Evolutionary conservation across 2,329 filamentous ascomycete genomes (phyloP).

Genomic region (Botrytis cinerea): DNA sequence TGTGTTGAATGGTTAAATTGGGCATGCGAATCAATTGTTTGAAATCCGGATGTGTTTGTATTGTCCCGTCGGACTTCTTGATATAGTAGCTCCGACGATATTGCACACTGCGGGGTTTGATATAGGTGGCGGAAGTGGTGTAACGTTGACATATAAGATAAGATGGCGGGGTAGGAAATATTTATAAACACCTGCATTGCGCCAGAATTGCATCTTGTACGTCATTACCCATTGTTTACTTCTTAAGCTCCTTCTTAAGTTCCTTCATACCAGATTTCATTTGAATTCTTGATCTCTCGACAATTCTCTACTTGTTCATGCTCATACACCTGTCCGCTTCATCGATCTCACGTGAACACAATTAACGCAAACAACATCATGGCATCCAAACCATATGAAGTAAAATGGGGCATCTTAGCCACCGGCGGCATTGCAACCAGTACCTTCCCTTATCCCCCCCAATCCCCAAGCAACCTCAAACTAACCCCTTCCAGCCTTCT

Average conservation of each 20-base stretch:
- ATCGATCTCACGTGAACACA: not conserved
- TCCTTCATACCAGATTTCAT: not conserved
- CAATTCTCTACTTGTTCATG: not conserved
- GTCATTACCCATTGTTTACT: not conserved
- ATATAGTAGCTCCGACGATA: not conserved
- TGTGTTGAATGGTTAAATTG: not conserved
- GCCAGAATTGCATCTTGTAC: not conserved
- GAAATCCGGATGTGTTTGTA: not conserved
- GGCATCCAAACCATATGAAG: constrained; percentile 36
- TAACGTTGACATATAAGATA: not conserved
- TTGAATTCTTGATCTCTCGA: not conserved
- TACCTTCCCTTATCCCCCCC: constrained; percentile 16
- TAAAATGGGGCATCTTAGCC: constrained; percentile 43
- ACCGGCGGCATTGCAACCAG: constrained; percentile 44
- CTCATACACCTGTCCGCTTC: not conserved
- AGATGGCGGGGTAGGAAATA: constrained; percentile 7
- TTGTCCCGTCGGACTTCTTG: not conserved
- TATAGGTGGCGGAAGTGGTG: not conserved
- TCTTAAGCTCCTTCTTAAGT: not conserved
- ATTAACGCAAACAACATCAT: constrained; percentile 28
- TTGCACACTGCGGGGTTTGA: not conserved
- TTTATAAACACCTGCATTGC: constrained; percentile 4
- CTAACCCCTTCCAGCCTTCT: constrained; percentile 48
- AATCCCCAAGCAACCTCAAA: constrained; percentile 17
- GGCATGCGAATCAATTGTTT: not conserved